phyloP scores from a whole-genome alignment of 768 basidiomycete species.

The Podaxis rugospora region DNA sequence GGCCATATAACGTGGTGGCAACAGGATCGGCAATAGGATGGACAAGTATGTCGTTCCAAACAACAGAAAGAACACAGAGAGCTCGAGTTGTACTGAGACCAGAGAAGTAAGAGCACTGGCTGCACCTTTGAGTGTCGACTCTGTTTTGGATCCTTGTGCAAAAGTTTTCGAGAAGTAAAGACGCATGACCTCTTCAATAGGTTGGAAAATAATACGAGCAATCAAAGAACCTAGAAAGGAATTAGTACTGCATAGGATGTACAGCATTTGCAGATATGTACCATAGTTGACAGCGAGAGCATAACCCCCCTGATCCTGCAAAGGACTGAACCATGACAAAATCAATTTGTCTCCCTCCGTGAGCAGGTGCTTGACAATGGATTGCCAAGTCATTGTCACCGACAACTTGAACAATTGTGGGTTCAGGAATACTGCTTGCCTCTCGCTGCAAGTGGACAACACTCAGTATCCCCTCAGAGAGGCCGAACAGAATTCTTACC shows the following conservation, averaged over 20 bases:
- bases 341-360: constrained; percentile 95
- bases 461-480: background rate
- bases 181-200: constrained; percentile 89
- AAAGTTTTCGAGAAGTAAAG: constrained; percentile 80
- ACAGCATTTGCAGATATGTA: constrained; percentile 26
- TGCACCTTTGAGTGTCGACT: constrained; percentile 32
- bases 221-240: constrained; percentile 71
- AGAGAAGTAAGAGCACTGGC: constrained; percentile 51
- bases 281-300: constrained; percentile 96
- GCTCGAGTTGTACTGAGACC: constrained; percentile 58
- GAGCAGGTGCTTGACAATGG: constrained; percentile 87
- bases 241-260: background rate
- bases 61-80: constrained; percentile 65
- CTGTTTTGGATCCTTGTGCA: constrained; percentile 15
- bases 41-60: constrained; percentile 78
- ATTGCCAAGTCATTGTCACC: constrained; percentile 82
- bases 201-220: constrained; percentile 91
- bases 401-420: constrained; percentile 56
- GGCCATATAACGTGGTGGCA: constrained; percentile 63
- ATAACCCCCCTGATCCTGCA: constrained; percentile 91
- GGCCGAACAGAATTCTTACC: background rate
- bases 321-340: constrained; percentile 76
- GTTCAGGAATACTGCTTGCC: constrained; percentile 23
- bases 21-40: constrained; percentile 59
- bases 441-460: constrained; percentile 1